Conservation (phyloP, 2,329 filamentous ascomycete genomes). For the Calonectria henricotiae region DNA sequence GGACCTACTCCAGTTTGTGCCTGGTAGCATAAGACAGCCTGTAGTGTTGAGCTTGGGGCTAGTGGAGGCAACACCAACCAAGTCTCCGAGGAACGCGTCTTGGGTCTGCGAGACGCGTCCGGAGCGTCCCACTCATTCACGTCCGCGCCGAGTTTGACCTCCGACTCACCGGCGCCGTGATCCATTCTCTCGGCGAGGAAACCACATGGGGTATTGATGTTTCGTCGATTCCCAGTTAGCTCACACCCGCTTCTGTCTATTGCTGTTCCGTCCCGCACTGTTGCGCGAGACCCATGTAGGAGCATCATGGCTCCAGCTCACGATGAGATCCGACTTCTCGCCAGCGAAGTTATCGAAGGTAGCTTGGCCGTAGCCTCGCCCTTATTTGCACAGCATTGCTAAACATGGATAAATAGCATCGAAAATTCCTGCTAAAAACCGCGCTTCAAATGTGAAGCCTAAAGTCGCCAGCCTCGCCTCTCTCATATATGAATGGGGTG, state of each 20-base stretch:
- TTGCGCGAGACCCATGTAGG: constrained; percentile 7
- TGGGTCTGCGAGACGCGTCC: constrained; percentile 34
- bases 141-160: constrained; percentile 33
- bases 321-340: constrained; percentile 57
- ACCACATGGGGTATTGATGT: not conserved
- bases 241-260: not conserved
- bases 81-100: constrained; percentile 27
- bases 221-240: no score
- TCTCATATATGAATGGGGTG: constrained; percentile 78
- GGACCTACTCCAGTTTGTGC: constrained; percentile 20
- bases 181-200: constrained; percentile 33
- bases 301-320: constrained; percentile 52
- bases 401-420: constrained; percentile 63
- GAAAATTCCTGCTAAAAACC: constrained; percentile 76
- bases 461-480: constrained; percentile 76
- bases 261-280: not conserved
- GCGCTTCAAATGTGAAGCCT: constrained; percentile 74
- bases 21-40: constrained; percentile 4
- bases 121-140: constrained; percentile 30
- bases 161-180: constrained; percentile 32
- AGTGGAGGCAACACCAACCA: constrained; percentile 8
- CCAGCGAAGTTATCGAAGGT: constrained; percentile 59
- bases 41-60: not conserved
- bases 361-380: constrained; percentile 32
- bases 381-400: not conserved